phyloP scores from a whole-genome alignment of 345 rosid genomes.

The Lepidium aucheri region DNA sequence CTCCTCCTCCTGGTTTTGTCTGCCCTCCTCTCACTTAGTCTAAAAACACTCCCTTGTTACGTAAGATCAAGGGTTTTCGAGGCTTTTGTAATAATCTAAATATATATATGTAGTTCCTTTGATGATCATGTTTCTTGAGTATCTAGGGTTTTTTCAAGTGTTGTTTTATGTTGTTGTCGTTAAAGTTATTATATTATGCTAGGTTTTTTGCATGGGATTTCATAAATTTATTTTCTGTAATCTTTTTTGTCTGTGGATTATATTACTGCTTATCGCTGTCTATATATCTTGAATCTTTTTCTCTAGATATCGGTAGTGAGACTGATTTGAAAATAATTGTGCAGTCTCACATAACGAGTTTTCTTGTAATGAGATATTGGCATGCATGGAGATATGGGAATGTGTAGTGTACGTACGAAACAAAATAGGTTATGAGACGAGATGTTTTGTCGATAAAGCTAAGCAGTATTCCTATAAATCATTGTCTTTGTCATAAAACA shows the following conservation, averaged over 20 bases:
- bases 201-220: slow-evolving; percentile 9
- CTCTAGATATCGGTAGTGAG: no score
- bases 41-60: background rate
- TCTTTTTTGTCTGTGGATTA: no score
- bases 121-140: background rate
- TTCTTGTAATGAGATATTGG: no score
- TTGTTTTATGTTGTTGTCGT: background rate
- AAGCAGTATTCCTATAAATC: background rate
- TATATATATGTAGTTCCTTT: background rate
- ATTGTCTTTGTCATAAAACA: background rate
- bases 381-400: slow-evolving; percentile 3
- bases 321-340: no score
- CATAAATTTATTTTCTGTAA: background rate
- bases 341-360: no score
- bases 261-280: no score
- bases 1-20: slow-evolving; percentile 62
- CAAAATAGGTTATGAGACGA: background rate
- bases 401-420: background rate
- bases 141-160: slow-evolving; percentile 6
- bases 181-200: no score
- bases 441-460: background rate
- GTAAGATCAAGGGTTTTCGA: background rate
- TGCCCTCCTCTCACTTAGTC: slow-evolving; percentile 45
- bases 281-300: no score
- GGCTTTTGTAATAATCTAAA: slow-evolving; percentile 2